phyloP scores from a whole-genome alignment of 805 yeast species.

The Nakazawaea ernobii region DNA sequence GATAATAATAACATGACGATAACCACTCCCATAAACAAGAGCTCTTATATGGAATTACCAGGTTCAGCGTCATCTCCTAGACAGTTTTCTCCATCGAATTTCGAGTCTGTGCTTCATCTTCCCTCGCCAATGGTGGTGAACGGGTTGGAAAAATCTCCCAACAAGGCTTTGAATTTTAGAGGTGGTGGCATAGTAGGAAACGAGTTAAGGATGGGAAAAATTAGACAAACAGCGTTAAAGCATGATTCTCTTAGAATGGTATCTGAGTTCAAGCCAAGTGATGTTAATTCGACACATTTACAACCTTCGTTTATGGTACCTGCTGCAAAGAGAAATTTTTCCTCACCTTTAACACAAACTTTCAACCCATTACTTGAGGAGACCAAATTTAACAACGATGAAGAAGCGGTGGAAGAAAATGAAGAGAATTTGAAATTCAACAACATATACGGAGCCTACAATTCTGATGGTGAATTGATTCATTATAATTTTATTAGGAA shows the following conservation, averaged over 20 bases:
- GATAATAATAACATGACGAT: background rate
- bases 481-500: slow-evolving; percentile 32
- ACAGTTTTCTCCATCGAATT: slow-evolving; percentile 20
- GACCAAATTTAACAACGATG: slow-evolving; percentile 6
- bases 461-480: slow-evolving; percentile 10
- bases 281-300: slow-evolving; percentile 6
- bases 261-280: slow-evolving; percentile 32
- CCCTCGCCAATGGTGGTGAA: slow-evolving; percentile 38
- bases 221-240: background rate
- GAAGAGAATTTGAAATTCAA: slow-evolving; percentile 1
- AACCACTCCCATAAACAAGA: background rate
- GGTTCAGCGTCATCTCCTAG: slow-evolving; percentile 13
- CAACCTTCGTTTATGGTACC: slow-evolving; percentile 16
- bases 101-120: slow-evolving; percentile 33
- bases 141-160: background rate
- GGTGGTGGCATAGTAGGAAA: background rate
- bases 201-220: background rate
- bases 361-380: background rate
- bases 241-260: slow-evolving; percentile 20
- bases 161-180: too few relatives aligned
- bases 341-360: slow-evolving; percentile 11
- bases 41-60: background rate
- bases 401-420: slow-evolving; percentile 7
- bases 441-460: slow-evolving; percentile 2
- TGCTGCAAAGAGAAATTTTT: slow-evolving; percentile 20